Evolutionary conservation across 116 monocot species (phyloP).

Genomic region (Cymodocea nodosa): DNA sequence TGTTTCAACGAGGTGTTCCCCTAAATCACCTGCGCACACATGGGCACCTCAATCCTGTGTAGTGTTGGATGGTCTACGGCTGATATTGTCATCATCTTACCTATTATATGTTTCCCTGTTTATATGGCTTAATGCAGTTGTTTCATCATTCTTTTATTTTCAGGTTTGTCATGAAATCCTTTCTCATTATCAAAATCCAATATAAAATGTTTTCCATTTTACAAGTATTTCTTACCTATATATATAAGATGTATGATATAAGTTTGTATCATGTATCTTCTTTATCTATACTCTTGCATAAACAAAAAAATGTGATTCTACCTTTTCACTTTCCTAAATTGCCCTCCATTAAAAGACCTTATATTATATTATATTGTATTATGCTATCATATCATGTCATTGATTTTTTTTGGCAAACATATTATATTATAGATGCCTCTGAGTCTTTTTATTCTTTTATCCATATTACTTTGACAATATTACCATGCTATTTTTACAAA

Average conservation of each 20-base stretch:
- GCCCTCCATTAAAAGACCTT: too few relatives aligned
- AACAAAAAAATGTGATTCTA: too few relatives aligned
- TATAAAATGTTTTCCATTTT: not conserved
- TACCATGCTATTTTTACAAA: too few relatives aligned
- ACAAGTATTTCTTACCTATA: not conserved
- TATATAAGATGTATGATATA: not conserved
- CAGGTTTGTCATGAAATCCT: constrained; percentile 40
- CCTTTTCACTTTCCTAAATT: too few relatives aligned
- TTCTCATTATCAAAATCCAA: not conserved
- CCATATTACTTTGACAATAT: too few relatives aligned
- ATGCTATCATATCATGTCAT: too few relatives aligned
- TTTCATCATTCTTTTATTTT: constrained; percentile 93
- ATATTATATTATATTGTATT: too few relatives aligned
- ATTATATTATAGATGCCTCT: too few relatives aligned
- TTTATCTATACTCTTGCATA: too few relatives aligned
- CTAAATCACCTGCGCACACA: constrained; percentile 28
- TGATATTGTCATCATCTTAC: constrained; percentile 75
- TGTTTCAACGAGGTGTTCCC: constrained; percentile 23
- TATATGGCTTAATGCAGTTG: constrained; percentile 82
- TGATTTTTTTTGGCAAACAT: too few relatives aligned
- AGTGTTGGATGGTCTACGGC: constrained; percentile 74
- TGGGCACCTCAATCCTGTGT: constrained; percentile 30
- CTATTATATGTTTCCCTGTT: constrained; percentile 68
- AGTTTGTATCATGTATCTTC: too few relatives aligned
- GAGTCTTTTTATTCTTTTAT: too few relatives aligned